A percentile compares a stretch with the other conserved stretches of the same genome.
phyloP scores from a whole-genome alignment of 2,329 filamentous ascomycete genomes.

The Decorospora gaudefroyi region DNA sequence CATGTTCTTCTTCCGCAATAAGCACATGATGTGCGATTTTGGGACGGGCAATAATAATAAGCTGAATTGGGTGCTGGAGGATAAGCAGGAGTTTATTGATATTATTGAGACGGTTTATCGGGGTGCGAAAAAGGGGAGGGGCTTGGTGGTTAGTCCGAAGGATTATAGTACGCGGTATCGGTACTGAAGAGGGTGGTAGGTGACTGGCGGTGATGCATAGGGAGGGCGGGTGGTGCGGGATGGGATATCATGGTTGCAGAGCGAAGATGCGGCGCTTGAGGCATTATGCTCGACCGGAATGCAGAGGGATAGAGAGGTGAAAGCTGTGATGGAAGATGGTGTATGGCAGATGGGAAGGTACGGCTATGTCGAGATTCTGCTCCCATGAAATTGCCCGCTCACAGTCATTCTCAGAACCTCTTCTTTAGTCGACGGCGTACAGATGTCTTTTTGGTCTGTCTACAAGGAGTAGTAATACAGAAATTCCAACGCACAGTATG shows the following conservation, averaged over 20 bases:
- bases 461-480: background rate
- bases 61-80: constrained; percentile 92
- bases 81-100: constrained; percentile 98
- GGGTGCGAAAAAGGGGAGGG: constrained; percentile 96
- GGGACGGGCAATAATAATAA: constrained; percentile 98
- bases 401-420: constrained; percentile 7
- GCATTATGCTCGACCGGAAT: too few relatives aligned
- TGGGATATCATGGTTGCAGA: too few relatives aligned
- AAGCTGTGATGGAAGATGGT: too few relatives aligned
- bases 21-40: constrained; percentile 98
- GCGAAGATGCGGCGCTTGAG: too few relatives aligned
- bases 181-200: constrained; percentile 54
- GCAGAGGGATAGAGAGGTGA: too few relatives aligned
- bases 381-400: constrained; percentile 7
- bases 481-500: background rate
- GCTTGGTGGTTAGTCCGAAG: constrained; percentile 95
- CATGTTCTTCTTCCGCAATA: constrained; percentile 98
- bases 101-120: constrained; percentile 98
- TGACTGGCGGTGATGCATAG: too few relatives aligned
- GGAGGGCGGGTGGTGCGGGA: too few relatives aligned
- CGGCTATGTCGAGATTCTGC: constrained; percentile 6
- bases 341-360: constrained; percentile 15
- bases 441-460: too few relatives aligned
- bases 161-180: constrained; percentile 72
- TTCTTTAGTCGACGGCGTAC: too few relatives aligned